phyloP scores from a whole-genome alignment of 1,284 basidiomycete genomes.

The Pseudozyma sp. region DNA sequence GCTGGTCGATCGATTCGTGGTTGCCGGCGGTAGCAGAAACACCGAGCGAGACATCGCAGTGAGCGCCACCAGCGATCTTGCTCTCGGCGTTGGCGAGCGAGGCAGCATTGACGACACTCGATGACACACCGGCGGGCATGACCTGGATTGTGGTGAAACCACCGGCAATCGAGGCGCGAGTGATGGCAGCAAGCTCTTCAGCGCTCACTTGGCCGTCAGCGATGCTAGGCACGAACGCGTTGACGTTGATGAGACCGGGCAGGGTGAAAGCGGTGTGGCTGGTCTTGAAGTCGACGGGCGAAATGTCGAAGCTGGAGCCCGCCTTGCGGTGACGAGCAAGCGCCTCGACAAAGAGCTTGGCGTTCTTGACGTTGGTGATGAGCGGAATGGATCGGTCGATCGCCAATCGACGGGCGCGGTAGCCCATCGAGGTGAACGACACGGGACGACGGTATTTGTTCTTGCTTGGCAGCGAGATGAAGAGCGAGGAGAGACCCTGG shows the following conservation, averaged over 20 bases:
- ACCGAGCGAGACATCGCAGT: conserved; percentile 64
- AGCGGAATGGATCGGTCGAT: conserved; percentile 97
- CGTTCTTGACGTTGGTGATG: conserved; percentile 99
- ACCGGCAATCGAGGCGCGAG: conserved; percentile 57
- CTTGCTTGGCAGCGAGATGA: conserved; percentile 98
- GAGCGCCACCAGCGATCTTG: conserved; percentile 60
- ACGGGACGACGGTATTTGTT: conserved; percentile 97
- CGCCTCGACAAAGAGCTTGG: conserved; percentile 95
- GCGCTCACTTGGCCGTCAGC: conserved; percentile 72
- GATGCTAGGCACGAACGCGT: conserved; percentile 85
- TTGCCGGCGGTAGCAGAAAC: conserved; percentile 59
- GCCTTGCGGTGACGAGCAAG: conserved; percentile 77
- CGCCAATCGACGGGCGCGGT: conserved; percentile 97
- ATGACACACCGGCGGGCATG: conserved; percentile 47
- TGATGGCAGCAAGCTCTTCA: conserved; percentile 74
- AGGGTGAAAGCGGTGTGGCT: conserved; percentile 87
- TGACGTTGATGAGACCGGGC: conserved; percentile 90
- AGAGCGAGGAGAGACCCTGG: conserved; percentile 74
- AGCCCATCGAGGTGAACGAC: conserved; percentile 96
- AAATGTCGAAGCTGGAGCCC: conserved; percentile 83
- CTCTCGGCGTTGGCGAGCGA: conserved; percentile 57
- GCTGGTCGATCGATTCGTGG: conserved; percentile 45
- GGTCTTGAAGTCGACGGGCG: conserved; percentile 92
- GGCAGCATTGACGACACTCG: conserved; percentile 47
- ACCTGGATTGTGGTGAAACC: conserved; percentile 65